phyloP scores from a whole-genome alignment of 2,329 filamentous ascomycete species.

The Phoma sp. region DNA sequence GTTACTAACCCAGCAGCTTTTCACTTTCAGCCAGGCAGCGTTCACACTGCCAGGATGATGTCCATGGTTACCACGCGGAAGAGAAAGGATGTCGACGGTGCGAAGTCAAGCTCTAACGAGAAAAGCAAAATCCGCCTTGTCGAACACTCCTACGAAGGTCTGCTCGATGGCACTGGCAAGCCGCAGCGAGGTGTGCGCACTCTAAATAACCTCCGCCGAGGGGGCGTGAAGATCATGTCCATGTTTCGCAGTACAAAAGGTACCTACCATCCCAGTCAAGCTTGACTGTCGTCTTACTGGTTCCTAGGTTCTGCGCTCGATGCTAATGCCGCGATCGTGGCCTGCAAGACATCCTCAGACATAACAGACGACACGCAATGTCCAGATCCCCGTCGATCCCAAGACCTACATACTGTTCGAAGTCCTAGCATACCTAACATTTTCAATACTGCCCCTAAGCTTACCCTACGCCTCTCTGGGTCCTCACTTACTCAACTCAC shows the following conservation, averaged over 20 bases:
- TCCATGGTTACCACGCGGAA: slow-evolving; percentile 40
- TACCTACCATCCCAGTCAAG: background rate
- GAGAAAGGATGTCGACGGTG: slow-evolving; percentile 38
- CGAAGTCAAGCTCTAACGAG: slow-evolving; percentile 26
- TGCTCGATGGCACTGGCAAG: slow-evolving; percentile 19
- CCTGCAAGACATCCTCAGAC: slow-evolving; percentile 13
- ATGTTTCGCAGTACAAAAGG: slow-evolving; percentile 45
- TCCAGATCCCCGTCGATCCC: slow-evolving; percentile 3
- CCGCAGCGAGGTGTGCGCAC: slow-evolving; percentile 31
- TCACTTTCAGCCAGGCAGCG: background rate
- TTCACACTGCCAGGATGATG: slow-evolving; percentile 32
- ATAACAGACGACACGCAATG: slow-evolving; percentile 24
- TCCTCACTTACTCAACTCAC: slow-evolving; percentile 35
- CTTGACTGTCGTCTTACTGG: background rate
- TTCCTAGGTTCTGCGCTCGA: slow-evolving; percentile 3
- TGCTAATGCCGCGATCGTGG: background rate
- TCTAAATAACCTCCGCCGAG: slow-evolving; percentile 38
- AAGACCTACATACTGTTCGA: slow-evolving; percentile 14
- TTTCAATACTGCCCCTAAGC: slow-evolving; percentile 14
- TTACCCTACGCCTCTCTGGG: slow-evolving; percentile 18
- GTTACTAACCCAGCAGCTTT: slow-evolving; percentile 8
- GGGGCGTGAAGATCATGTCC: slow-evolving; percentile 43
- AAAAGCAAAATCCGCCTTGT: slow-evolving; percentile 44
- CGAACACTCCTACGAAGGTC: slow-evolving; percentile 27
- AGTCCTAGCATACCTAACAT: slow-evolving; percentile 24